Percentiles rank a stretch among this genome's conserved stretches.
Evolutionary conservation across 352 stramenopile species (phyloP).

Genomic region (Chrysophaeum taylorii): DNA sequence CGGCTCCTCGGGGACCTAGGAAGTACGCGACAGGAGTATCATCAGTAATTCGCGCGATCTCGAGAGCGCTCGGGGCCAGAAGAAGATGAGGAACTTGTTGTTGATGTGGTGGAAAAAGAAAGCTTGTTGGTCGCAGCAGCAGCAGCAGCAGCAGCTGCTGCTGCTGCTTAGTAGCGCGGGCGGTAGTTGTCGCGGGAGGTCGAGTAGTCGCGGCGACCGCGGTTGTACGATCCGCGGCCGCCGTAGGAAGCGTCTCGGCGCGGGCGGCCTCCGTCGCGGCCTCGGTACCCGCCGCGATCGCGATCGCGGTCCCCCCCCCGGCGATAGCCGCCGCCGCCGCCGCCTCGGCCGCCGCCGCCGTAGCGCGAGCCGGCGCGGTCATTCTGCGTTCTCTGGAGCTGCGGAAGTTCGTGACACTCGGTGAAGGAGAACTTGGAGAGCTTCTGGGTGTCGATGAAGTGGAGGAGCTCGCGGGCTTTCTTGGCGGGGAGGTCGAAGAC

Average conservation of each 20-base stretch:
- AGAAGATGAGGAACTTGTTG: too few species aligned
- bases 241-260: neutral
- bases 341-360: neutral
- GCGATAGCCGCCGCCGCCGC: slow-evolving; percentile 2
- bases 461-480: neutral
- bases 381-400: neutral
- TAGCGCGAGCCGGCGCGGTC: neutral
- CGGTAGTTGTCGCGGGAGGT: neutral
- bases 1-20: too few species aligned
- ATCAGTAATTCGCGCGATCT: too few species aligned
- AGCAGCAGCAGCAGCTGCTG: too few species aligned
- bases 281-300: slow-evolving; percentile 2
- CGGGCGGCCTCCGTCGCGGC: neutral
- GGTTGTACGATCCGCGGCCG: neutral
- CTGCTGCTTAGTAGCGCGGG: too few species aligned
- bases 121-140: too few species aligned
- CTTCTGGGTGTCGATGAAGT: neutral
- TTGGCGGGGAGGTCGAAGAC: slow-evolving; percentile 2
- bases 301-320: too few species aligned
- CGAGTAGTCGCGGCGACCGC: neutral
- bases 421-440: neutral
- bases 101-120: too few species aligned
- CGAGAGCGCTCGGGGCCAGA: too few species aligned
- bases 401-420: neutral
- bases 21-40: too few species aligned